These are phyloP conservation scores for Suhomyces prunicola DNA, from an alignment of 805 yeast genomes.

Conservation along the genomic window DNA sequence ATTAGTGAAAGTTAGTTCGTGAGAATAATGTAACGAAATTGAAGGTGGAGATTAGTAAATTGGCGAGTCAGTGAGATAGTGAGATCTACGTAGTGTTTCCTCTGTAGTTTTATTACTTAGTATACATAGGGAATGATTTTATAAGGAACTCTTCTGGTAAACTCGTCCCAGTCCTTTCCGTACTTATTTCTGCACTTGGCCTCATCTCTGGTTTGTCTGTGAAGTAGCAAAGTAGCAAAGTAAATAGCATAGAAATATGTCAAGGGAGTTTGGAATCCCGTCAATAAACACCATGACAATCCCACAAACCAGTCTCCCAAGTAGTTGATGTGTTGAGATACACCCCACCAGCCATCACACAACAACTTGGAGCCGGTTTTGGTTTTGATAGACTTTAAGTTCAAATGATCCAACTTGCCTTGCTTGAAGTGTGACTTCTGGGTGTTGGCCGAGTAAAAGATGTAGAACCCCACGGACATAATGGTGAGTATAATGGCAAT, in stretches of 20 bases:
- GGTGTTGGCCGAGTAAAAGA: constrained; percentile 79
- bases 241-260: constrained; percentile 86
- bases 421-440: constrained; percentile 83
- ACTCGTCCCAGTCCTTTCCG: constrained; percentile 81
- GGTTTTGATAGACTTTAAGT: constrained; percentile 59
- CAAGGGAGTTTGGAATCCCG: constrained; percentile 75
- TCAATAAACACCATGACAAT: constrained; percentile 87
- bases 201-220: constrained; percentile 90
- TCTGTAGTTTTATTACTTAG: constrained; percentile 23
- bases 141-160: constrained; percentile 78
- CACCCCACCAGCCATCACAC: constrained; percentile 95
- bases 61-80: too few species aligned
- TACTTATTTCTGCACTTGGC: constrained; percentile 85
- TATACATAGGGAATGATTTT: constrained; percentile 87
- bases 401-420: constrained; percentile 68
- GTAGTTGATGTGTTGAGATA: constrained; percentile 89
- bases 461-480: constrained; percentile 65
- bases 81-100: too few species aligned
- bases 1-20: too few species aligned
- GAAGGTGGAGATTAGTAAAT: too few species aligned
- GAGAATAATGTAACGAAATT: too few species aligned
- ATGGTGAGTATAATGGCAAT: constrained; percentile 42
- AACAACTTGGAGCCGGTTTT: constrained; percentile 75
- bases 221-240: constrained; percentile 77
- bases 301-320: constrained; percentile 95